These are phyloP conservation scores for Aspergillus brasiliensis DNA, from an alignment of 2,329 filamentous ascomycete genomes.

Conservation along the genomic window DNA sequence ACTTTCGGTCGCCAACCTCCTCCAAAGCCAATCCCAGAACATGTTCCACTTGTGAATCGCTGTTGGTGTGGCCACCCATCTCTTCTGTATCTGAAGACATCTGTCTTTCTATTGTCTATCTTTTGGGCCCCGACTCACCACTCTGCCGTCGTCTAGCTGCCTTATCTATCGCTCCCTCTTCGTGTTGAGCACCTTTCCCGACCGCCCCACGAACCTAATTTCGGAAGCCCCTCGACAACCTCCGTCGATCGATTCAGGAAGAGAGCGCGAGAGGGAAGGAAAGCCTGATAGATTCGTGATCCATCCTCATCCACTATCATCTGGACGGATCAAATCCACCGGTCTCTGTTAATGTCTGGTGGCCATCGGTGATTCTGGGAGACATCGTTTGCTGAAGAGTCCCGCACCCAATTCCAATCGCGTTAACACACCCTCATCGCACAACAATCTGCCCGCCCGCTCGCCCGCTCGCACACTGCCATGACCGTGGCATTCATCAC, in stretches of 20 bases:
- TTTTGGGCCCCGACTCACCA: not conserved
- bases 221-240: constrained; percentile 26
- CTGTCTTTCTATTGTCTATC: not conserved
- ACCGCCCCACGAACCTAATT: constrained; percentile 33
- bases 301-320: not conserved
- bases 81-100: not conserved
- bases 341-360: not conserved
- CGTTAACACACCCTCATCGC: constrained; percentile 31
- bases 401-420: constrained; percentile 16
- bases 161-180: not conserved
- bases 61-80: constrained; percentile 2
- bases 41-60: constrained; percentile 1
- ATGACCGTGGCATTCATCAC: constrained; percentile 33
- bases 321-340: not conserved
- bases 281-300: not conserved
- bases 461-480: constrained; percentile 34
- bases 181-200: constrained; percentile 4
- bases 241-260: constrained; percentile 24
- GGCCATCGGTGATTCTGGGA: not conserved
- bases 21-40: constrained; percentile 1
- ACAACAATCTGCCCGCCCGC: constrained; percentile 36
- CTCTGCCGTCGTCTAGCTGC: not conserved
- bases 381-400: constrained; percentile 19
- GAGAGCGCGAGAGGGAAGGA: not conserved
- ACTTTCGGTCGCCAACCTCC: constrained; percentile 2